A percentile compares a stretch with the other conserved stretches of the same genome.
Evolutionary conservation across 148 eudicot genomes (phyloP).

Genomic region (Silene conica): DNA sequence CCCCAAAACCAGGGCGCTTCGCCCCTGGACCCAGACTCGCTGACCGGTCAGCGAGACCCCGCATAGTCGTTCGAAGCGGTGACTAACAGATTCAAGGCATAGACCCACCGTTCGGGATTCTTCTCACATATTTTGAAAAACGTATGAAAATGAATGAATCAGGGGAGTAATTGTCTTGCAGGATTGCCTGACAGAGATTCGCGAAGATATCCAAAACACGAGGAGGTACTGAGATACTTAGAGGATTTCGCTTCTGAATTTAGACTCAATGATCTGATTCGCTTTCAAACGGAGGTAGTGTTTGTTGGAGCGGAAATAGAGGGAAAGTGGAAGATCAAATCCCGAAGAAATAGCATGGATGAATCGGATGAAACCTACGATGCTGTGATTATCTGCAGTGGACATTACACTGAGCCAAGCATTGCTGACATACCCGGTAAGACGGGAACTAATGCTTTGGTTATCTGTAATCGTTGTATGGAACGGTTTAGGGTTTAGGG

Average conservation of each 20-base stretch:
- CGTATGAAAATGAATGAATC: no score
- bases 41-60: no score
- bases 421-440: slow-evolving; percentile 77
- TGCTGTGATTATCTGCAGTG: slow-evolving; percentile 81
- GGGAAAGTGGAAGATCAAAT: slow-evolving; percentile 57
- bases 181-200: slow-evolving; percentile 15
- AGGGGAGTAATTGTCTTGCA: neutral
- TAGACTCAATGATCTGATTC: slow-evolving; percentile 46
- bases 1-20: no score
- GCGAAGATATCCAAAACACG: slow-evolving; percentile 16
- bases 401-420: slow-evolving; percentile 77
- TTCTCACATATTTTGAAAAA: no score
- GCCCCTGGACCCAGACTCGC: no score
- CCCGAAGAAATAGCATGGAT: slow-evolving; percentile 19
- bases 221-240: slow-evolving; percentile 71
- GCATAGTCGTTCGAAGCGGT: no score
- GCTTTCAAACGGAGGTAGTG: slow-evolving; percentile 51
- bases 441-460: no score
- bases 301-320: slow-evolving; percentile 37
- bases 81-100: no score
- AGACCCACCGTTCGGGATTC: no score
- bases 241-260: slow-evolving; percentile 55
- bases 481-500: no score
- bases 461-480: no score
- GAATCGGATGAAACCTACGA: slow-evolving; percentile 56